Evolutionary conservation across 805 yeast genomes (phyloP).

Genomic region (Candida quercuum): DNA sequence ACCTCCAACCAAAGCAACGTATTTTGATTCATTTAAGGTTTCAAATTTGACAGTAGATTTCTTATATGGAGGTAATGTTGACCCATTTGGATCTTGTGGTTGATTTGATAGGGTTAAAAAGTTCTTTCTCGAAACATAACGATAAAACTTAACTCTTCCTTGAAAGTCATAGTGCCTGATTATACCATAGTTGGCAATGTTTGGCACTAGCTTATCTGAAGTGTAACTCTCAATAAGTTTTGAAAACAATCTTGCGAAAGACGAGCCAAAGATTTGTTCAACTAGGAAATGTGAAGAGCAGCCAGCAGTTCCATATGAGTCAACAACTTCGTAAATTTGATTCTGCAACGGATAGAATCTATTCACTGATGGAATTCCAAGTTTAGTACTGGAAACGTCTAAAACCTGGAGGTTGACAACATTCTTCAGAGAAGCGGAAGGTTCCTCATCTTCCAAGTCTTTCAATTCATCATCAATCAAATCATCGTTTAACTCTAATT

Average conservation of each 20-base stretch:
- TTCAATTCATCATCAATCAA: conserved; percentile 23
- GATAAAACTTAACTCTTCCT: conserved; percentile 68
- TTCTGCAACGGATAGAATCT: conserved; percentile 56
- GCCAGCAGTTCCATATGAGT: conserved; percentile 41
- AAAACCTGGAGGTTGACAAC: conserved; percentile 16
- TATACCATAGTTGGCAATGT: conserved; percentile 33
- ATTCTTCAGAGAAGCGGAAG: conserved; percentile 10
- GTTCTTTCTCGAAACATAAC: conserved; percentile 48
- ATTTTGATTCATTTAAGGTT: conserved; percentile 20
- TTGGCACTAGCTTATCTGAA: conserved; percentile 27
- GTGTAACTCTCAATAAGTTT: conserved; percentile 44
- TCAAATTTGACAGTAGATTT: conserved; percentile 12
- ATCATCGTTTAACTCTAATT: conserved; percentile 28
- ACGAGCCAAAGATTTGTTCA: conserved; percentile 45
- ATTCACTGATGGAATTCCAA: conserved; percentile 32
- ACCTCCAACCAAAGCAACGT: conserved; percentile 20
- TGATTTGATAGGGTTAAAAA: conserved; percentile 29
- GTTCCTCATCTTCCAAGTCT: conserved; percentile 18
- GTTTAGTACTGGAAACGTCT: conserved; percentile 7
- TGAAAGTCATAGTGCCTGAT: conserved; percentile 64
- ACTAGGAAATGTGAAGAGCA: conserved; percentile 53
- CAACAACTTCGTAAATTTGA: conserved; percentile 52
- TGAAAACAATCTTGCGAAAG: conserved; percentile 45
- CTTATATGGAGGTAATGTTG: conserved; percentile 18
- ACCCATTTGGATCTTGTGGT: conserved; percentile 23